Percentiles rank a stretch among this genome's conserved stretches.
phyloP scores from a whole-genome alignment of 768 basidiomycete genomes.

The Tulasnella sp. region DNA sequence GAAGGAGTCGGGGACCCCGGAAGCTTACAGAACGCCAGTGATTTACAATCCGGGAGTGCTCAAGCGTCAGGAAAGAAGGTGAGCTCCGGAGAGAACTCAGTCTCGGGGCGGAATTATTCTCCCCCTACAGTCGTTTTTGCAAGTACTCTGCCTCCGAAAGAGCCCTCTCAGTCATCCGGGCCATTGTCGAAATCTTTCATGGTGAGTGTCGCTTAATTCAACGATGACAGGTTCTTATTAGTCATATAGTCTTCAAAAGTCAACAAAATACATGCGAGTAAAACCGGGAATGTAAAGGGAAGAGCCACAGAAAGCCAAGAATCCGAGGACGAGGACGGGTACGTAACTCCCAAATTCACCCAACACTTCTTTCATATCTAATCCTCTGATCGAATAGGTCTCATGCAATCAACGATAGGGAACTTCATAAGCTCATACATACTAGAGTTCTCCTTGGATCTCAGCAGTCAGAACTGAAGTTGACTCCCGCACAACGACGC shows the following conservation, averaged over 20 bases:
- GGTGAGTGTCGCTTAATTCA: background rate
- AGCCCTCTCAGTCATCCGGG: conserved; percentile 17
- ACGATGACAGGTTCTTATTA: background rate
- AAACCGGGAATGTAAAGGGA: conserved; percentile 14
- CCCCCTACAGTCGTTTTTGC: background rate
- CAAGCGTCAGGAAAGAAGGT: background rate
- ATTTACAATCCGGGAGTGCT: background rate
- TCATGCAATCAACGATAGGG: conserved; percentile 62
- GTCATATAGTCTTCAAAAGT: conserved; percentile 25
- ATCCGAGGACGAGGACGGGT: conserved; percentile 27
- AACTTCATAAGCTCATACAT: conserved; percentile 67
- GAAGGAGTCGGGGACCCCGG: background rate
- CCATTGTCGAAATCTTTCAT: conserved; percentile 5
- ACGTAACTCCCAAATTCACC: conserved; percentile 2
- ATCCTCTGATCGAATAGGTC: conserved; percentile 34
- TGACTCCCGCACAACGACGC: conserved; percentile 52
- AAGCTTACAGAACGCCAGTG: too few relatives aligned
- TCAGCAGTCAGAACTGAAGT: conserved; percentile 43
- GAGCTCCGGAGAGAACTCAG: background rate
- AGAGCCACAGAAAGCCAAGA: conserved; percentile 18
- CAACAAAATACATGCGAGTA: conserved; percentile 39
- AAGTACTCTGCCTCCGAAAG: background rate
- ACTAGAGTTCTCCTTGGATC: conserved; percentile 69
- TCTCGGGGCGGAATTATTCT: background rate
- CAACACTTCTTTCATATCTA: background rate